Percentiles rank a stretch among this genome's conserved stretches.
phyloP scores from a whole-genome alignment of 106 monocot genomes.

The Chionographis japonica region DNA sequence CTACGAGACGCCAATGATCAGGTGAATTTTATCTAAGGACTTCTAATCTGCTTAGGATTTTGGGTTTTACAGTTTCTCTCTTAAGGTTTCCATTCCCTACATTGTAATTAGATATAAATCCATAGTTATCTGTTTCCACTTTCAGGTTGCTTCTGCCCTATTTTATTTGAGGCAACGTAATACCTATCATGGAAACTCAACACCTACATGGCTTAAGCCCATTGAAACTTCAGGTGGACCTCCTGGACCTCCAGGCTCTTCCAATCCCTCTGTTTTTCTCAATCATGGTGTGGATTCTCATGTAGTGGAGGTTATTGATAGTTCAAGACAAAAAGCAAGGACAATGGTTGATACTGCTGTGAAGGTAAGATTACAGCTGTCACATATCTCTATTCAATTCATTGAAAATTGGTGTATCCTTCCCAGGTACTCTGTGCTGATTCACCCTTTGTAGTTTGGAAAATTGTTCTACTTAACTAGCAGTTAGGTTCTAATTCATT shows the following conservation, averaged over 20 bases:
- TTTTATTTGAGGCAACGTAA: conserved; percentile 77
- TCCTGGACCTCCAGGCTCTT: conserved; percentile 34
- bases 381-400: background rate
- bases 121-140: background rate
- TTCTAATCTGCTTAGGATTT: background rate
- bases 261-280: conserved; percentile 30
- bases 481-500: background rate
- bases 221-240: conserved; percentile 36
- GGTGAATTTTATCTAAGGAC: conserved; percentile 19
- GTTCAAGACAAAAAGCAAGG: conserved; percentile 64
- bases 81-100: background rate
- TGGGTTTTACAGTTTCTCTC: background rate
- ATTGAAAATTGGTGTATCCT: background rate
- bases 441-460: background rate
- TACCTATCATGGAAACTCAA: conserved; percentile 59
- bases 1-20: conserved; percentile 86
- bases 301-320: conserved; percentile 65
- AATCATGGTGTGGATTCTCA: conserved; percentile 61
- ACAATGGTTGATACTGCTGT: conserved; percentile 77
- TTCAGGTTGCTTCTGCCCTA: conserved; percentile 78
- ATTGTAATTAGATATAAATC: background rate
- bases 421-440: background rate
- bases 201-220: conserved; percentile 35
- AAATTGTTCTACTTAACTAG: background rate
- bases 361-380: conserved; percentile 33